phyloP scores from a whole-genome alignment of 257 asterid species.

The Prunella vulgaris region DNA sequence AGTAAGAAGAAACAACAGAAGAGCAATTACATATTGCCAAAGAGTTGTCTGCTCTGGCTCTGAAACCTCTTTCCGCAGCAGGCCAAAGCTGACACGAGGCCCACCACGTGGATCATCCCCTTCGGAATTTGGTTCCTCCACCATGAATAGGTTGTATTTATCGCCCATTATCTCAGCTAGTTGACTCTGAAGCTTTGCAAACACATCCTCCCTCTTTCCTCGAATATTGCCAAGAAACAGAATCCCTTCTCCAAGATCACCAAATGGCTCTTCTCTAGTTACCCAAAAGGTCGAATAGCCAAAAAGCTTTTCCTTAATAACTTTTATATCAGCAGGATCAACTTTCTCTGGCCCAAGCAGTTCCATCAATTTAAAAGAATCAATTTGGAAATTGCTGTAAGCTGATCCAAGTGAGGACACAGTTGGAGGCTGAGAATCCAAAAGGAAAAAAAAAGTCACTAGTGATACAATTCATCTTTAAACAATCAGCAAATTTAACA shows the following conservation, averaged over 20 bases:
- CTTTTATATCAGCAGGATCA: conserved; percentile 75
- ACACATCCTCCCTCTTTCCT: conserved; percentile 80
- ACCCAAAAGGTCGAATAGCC: conserved; percentile 96
- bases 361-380: conserved; percentile 88
- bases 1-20: conserved; percentile 77
- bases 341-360: conserved; percentile 92
- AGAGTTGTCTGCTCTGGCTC: conserved; percentile 90
- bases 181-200: conserved; percentile 71
- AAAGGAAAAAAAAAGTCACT: neutral
- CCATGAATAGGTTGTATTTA: conserved; percentile 88
- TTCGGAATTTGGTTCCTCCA: conserved; percentile 92
- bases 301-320: conserved; percentile 79
- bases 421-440: conserved; percentile 42
- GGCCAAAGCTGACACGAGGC: conserved; percentile 94
- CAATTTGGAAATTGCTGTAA: conserved; percentile 79
- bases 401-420: conserved; percentile 45
- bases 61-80: conserved; percentile 88
- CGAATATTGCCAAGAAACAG: conserved; percentile 89
- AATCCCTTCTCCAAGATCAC: conserved; percentile 87
- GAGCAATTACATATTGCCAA: conserved; percentile 92
- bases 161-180: conserved; percentile 74
- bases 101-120: conserved; percentile 95
- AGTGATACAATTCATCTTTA: conserved; percentile 12
- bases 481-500: neutral
- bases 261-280: conserved; percentile 87